Evolutionary conservation across 2,329 filamentous ascomycete genomes (phyloP).

Genomic region (Stagonosporopsis chrysanthemi): DNA sequence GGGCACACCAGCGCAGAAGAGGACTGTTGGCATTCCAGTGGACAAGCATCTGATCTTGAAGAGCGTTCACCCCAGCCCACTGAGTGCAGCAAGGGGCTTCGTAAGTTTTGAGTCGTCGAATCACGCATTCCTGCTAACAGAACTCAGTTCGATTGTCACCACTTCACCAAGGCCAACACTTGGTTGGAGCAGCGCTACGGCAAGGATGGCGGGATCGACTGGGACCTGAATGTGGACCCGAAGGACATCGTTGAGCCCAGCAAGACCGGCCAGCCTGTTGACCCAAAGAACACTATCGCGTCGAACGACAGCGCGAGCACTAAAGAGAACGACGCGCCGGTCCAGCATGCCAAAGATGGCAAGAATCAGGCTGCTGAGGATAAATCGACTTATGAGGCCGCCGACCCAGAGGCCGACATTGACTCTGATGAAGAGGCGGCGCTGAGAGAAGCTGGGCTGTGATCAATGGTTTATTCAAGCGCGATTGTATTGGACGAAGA

Average conservation of each 20-base stretch:
- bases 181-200: constrained; percentile 86
- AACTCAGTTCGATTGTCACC: constrained; percentile 72
- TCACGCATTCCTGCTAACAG: constrained; percentile 44
- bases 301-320: neutral
- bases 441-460: constrained; percentile 13
- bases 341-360: neutral
- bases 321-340: constrained; percentile 12
- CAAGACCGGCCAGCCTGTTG: constrained; percentile 36
- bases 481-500: neutral
- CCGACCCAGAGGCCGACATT: constrained; percentile 15
- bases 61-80: constrained; percentile 90
- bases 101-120: constrained; percentile 50
- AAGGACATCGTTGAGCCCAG: constrained; percentile 37
- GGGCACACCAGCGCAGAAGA: constrained; percentile 83
- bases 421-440: constrained; percentile 21
- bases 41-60: constrained; percentile 82
- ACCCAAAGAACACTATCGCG: constrained; percentile 1
- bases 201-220: constrained; percentile 81
- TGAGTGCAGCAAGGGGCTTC: constrained; percentile 84
- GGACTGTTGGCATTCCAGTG: constrained; percentile 76
- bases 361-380: neutral
- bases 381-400: neutral
- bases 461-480: neutral
- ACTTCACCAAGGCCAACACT: constrained; percentile 82
- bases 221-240: constrained; percentile 68